Conservation (phyloP, 257 asterid species). For the Jasminum sambac region DNA sequence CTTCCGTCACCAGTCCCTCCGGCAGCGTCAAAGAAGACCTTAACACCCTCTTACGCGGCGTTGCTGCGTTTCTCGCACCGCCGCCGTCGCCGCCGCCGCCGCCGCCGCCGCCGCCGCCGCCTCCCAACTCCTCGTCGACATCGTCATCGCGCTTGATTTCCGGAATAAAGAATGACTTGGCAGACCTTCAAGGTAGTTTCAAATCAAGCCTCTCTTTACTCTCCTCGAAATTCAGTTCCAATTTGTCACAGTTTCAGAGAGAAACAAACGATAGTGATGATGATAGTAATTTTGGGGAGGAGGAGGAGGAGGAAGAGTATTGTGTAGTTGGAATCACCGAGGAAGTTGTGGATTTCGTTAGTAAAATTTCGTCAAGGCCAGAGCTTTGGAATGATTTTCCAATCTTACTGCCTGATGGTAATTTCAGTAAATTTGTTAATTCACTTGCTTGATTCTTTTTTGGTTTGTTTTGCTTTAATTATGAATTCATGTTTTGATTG, state of each 20-base stretch:
- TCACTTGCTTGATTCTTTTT: conserved; percentile 8
- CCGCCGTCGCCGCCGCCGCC: conserved; percentile 34
- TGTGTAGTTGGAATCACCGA: conserved; percentile 50
- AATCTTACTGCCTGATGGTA: conserved; percentile 55
- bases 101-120: conserved; percentile 27
- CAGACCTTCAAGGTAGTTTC: conserved; percentile 68
- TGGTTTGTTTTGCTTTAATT: not conserved
- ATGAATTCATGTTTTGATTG: not conserved
- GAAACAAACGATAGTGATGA: conserved; percentile 27
- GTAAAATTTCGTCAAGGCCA: conserved; percentile 50
- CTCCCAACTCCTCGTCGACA: conserved; percentile 1
- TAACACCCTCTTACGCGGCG: conserved; percentile 60
- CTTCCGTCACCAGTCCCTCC: conserved; percentile 33
- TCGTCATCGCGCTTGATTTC: conserved; percentile 39
- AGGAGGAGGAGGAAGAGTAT: conserved; percentile 38
- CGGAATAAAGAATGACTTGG: conserved; percentile 73
- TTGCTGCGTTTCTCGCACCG: conserved; percentile 65
- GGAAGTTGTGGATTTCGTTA: conserved; percentile 58
- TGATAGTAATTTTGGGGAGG: conserved; percentile 33
- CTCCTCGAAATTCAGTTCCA: conserved; percentile 59
- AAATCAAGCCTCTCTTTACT: conserved; percentile 56
- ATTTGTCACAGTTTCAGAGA: conserved; percentile 44
- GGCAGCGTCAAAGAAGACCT: conserved; percentile 47
- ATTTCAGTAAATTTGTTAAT: conserved; percentile 5
- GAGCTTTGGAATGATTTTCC: conserved; percentile 84